Evolutionary conservation across 192 early-diverging fungal species (phyloP), one percentile per base, ranked within the genome.

Genomic region (Coemansia sp.): DNA sequence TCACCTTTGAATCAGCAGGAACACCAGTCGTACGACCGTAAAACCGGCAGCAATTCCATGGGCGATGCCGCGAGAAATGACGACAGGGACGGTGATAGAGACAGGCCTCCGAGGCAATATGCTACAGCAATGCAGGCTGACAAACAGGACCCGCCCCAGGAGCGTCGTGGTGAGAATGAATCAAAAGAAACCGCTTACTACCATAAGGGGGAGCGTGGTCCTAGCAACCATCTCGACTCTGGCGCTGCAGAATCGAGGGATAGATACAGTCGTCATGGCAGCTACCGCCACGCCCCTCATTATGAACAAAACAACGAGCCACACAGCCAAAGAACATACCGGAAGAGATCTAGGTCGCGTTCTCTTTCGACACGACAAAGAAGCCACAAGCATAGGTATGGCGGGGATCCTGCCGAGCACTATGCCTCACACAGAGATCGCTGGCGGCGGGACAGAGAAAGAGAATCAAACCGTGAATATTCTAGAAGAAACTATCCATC

Each of bases 301-400:
- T 9, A n/a, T 3, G 40, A 46, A 7, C 61, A 62, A 5, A 15
- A 19, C 32, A 41, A 0, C n/a, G 39, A 2, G 13, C 39, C 37
- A 6, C 15, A 18, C 49, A 16, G n/a, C 49, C 41, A 26, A 9
- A 58, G 48, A 5, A 5, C 66, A 8, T 47, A 45, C 32, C 45
- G 37, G 15, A 74, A 74, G 45, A 66, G 72, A 39, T 68, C 66
- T 10, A 66, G 72, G 19, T 61, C 72, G 39, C 61, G 66, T 21
- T 68, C 72, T 16, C 45, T 46, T 15, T 60, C 66, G 18, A 22
- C 40, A 10, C 56, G 46, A n/a, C 66, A 68, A 47, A 47, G 45
- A 6, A n/a, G 18, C 26, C 41, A 68, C 32, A 74, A 63, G 57
- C 72, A 66, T 7, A 26, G 19, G 15, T 45, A 64, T 26, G 62